Conservation (phyloP, 768 basidiomycete genomes). For the Podaxis pistillaris region DNA sequence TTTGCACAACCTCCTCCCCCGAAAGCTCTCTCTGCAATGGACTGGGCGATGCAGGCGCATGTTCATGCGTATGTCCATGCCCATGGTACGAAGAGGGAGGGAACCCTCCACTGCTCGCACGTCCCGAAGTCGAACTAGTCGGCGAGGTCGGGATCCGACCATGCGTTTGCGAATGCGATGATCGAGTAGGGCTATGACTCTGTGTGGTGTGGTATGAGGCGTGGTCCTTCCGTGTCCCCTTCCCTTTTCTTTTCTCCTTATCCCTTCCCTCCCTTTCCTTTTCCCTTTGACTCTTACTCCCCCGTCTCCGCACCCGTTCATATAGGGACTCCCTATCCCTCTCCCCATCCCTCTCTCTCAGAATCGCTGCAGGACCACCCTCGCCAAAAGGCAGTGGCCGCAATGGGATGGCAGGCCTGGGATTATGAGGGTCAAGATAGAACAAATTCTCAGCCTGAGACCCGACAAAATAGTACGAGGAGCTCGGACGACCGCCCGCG, state of each 20-base stretch:
- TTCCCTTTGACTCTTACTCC: conserved; percentile 22
- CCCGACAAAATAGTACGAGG: conserved; percentile 97
- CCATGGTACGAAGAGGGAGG: no score
- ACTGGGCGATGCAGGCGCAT: conserved; percentile 59
- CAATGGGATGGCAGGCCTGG: conserved; percentile 74
- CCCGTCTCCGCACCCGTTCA: conserved; percentile 8
- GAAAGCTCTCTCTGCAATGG: conserved; percentile 68
- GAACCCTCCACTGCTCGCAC: no score
- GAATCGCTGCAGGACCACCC: not conserved
- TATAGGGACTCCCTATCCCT: not conserved
- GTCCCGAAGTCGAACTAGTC: conserved; percentile 34
- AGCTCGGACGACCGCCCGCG: conserved; percentile 94
- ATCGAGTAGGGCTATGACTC: conserved; percentile 5
- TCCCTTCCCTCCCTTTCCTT: conserved; percentile 14
- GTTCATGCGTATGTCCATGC: conserved; percentile 28
- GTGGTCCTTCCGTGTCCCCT: conserved; percentile 9
- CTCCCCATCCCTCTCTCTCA: conserved; percentile 13
- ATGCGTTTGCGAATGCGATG: conserved; percentile 25
- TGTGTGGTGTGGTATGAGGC: not conserved
- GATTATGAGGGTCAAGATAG: conserved; percentile 79
- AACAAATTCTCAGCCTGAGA: conserved; percentile 86
- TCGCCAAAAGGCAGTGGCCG: conserved; percentile 34
- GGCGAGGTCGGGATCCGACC: conserved; percentile 45
- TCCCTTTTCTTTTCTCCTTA: not conserved
- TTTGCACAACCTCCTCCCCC: conserved; percentile 11